phyloP scores from a whole-genome alignment of 805 yeast genomes.

The Candida maesae region DNA sequence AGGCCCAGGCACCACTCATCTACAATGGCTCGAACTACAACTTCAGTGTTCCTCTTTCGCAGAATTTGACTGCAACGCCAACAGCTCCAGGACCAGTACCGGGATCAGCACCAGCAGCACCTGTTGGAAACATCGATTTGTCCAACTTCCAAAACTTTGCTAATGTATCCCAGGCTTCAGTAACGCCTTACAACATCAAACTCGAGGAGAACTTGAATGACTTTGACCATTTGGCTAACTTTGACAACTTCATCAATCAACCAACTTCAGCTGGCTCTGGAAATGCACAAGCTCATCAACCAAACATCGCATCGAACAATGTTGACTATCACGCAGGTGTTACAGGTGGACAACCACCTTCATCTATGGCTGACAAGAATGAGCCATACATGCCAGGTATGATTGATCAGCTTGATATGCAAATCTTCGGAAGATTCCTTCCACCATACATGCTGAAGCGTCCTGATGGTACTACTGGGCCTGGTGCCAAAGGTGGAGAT shows the following conservation, averaged over 20 bases:
- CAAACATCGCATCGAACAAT: too few relatives aligned
- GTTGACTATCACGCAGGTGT: too few relatives aligned
- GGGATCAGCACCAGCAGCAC: slow-evolving; percentile 1
- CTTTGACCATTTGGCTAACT: slow-evolving; percentile 28
- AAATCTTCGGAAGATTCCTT: slow-evolving; percentile 74
- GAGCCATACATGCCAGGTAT: slow-evolving; percentile 66
- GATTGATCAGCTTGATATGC: slow-evolving; percentile 80
- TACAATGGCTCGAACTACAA: background rate
- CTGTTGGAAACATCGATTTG: background rate
- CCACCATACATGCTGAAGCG: slow-evolving; percentile 76
- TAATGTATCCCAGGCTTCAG: slow-evolving; percentile 9
- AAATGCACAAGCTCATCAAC: too few relatives aligned
- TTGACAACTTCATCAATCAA: slow-evolving; percentile 28
- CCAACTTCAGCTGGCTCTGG: too few relatives aligned
- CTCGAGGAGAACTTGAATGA: slow-evolving; percentile 22
- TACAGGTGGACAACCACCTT: background rate
- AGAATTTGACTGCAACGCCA: slow-evolving; percentile 20
- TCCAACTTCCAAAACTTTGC: slow-evolving; percentile 7
- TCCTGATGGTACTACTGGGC: slow-evolving; percentile 24
- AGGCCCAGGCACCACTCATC: background rate
- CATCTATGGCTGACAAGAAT: slow-evolving; percentile 10
- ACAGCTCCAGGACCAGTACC: background rate
- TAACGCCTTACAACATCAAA: slow-evolving; percentile 17
- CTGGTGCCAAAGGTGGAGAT: slow-evolving; percentile 29
- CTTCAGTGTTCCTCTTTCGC: slow-evolving; percentile 25